phyloP scores from a whole-genome alignment of 2,329 filamentous ascomycete species.

The Colletotrichum orbiculare region DNA sequence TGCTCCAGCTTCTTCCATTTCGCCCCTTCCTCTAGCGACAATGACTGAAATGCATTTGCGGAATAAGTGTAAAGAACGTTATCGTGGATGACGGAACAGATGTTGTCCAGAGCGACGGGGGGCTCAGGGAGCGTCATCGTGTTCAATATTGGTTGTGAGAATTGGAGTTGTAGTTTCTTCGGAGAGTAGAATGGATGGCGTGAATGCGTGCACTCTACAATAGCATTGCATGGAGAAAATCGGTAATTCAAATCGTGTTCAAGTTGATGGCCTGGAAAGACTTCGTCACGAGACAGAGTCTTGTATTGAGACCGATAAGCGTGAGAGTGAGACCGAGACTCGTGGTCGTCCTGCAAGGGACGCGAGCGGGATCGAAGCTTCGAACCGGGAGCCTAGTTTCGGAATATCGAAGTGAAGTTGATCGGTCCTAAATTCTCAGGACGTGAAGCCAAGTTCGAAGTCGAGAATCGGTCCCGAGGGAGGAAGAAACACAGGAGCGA shows the following conservation, averaged over 20 bases:
- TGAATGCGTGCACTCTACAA: slow-evolving; percentile 28
- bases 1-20: slow-evolving; percentile 75
- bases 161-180: slow-evolving; percentile 3
- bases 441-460: slow-evolving; percentile 30
- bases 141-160: slow-evolving; percentile 5
- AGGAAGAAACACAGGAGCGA: slow-evolving; percentile 18
- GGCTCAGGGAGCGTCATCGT: slow-evolving; percentile 80
- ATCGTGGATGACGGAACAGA: slow-evolving; percentile 84
- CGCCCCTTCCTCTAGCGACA: slow-evolving; percentile 75
- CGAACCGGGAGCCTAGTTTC: slow-evolving; percentile 11
- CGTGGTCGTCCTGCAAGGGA: slow-evolving; percentile 1
- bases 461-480: slow-evolving; percentile 18
- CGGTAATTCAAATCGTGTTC: slow-evolving; percentile 4
- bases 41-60: slow-evolving; percentile 77
- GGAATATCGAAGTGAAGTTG: slow-evolving; percentile 20
- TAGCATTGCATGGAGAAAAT: slow-evolving; percentile 12
- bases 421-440: slow-evolving; percentile 7
- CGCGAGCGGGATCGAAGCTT: slow-evolving; percentile 22
- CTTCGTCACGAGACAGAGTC: slow-evolving; percentile 1
- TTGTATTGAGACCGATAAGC: neutral
- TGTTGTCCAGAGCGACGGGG: slow-evolving; percentile 74
- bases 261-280: neutral
- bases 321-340: neutral
- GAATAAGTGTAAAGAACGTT: slow-evolving; percentile 89
- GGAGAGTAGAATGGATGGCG: slow-evolving; percentile 8